Percentiles rank a stretch among this genome's conserved stretches.
Evolutionary conservation across 345 rosid genomes (phyloP).

Genomic region (Populus nigra): DNA sequence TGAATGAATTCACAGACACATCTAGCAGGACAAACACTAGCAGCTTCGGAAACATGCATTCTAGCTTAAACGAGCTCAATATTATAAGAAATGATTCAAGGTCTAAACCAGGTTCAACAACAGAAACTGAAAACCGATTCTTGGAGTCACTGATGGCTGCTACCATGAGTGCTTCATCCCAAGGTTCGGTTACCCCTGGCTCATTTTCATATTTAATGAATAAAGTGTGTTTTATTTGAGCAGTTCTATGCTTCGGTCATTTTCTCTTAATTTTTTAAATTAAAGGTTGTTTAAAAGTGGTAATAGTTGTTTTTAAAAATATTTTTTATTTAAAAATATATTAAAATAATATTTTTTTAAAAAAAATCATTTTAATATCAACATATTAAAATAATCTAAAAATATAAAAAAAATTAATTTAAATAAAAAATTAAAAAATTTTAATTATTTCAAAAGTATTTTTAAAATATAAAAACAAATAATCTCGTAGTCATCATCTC

Average conservation of each 20-base stretch:
- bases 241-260: neutral
- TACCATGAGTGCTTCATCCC: constrained; percentile 44
- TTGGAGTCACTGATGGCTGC: constrained; percentile 90
- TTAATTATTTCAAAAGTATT: too few species aligned
- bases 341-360: too few species aligned
- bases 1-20: constrained; percentile 49
- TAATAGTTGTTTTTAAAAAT: too few species aligned
- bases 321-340: too few species aligned
- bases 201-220: neutral
- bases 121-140: constrained; percentile 87
- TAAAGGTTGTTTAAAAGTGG: accelerated
- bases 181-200: constrained; percentile 48
- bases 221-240: neutral
- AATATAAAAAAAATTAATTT: too few species aligned
- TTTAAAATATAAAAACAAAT: too few species aligned
- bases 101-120: constrained; percentile 49
- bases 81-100: constrained; percentile 52
- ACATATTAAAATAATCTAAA: too few species aligned
- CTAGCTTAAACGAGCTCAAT: constrained; percentile 49
- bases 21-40: constrained; percentile 43
- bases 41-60: constrained; percentile 45
- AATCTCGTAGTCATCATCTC: neutral
- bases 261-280: neutral
- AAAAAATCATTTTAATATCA: too few species aligned
- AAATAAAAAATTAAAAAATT: too few species aligned